Percentiles rank a stretch among this genome's conserved stretches.
phyloP scores from a whole-genome alignment of 2,329 filamentous ascomycete species.

The Ascochyta lentis region DNA sequence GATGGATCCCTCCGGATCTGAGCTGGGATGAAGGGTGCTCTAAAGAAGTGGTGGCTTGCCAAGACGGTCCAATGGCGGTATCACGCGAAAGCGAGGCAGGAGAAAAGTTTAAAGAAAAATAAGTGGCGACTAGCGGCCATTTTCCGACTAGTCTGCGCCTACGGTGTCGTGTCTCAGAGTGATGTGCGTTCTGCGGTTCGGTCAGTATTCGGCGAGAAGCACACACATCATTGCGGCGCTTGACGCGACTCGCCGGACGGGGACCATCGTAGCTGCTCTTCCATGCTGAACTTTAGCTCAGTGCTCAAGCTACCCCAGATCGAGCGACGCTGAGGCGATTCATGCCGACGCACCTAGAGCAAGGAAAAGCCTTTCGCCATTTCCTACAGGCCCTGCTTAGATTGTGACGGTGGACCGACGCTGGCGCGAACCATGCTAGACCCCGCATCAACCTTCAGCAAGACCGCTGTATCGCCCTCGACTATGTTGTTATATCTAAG shows the following conservation, averaged over 20 bases:
- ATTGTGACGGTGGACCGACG: conserved; percentile 38
- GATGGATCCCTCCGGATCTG: conserved; percentile 27
- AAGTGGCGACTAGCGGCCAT: conserved; percentile 39
- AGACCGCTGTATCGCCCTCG: conserved; percentile 28
- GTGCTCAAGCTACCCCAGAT: conserved; percentile 36
- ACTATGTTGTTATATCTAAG: conserved; percentile 42
- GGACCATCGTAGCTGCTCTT: conserved; percentile 22
- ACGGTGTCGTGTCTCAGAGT: conserved; percentile 14
- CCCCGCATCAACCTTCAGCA: conserved; percentile 42
- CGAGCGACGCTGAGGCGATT: conserved; percentile 36
- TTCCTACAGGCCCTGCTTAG: conserved; percentile 31
- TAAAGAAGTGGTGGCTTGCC: conserved; percentile 23
- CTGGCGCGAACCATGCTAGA: conserved; percentile 44
- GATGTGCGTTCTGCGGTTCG: conserved; percentile 34
- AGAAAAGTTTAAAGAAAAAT: conserved; percentile 32
- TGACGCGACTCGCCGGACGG: conserved; percentile 29
- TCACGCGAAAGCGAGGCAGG: conserved; percentile 25
- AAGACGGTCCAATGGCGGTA: conserved; percentile 33
- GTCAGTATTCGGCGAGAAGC: conserved; percentile 37
- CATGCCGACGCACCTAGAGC: conserved; percentile 37
- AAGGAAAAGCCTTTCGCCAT: conserved; percentile 34
- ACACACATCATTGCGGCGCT: conserved; percentile 28
- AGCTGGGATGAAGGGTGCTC: conserved; percentile 20
- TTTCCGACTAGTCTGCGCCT: conserved; percentile 31
- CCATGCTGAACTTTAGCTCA: conserved; percentile 25